These are phyloP conservation scores for Wickerhamomyces sp. DNA, from an alignment of 1,139 yeast species.

Conservation along the genomic window DNA sequence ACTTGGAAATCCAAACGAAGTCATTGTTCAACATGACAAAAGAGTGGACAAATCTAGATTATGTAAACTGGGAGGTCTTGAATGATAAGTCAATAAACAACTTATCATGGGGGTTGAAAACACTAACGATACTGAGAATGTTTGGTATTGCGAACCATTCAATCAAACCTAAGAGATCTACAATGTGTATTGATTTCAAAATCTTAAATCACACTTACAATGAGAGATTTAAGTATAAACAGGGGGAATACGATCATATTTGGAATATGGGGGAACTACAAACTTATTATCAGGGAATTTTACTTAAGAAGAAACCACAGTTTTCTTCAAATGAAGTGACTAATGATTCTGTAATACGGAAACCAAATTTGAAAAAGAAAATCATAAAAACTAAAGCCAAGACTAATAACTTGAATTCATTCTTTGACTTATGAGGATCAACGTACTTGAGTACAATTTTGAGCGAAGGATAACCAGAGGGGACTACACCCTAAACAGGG, in stretches of 20 bases:
- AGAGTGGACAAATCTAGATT: conserved; percentile 16
- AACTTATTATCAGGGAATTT: conserved; percentile 11
- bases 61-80: conserved; percentile 11
- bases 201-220: conserved; percentile 9
- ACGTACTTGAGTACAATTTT: background rate
- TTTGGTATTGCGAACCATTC: conserved; percentile 5
- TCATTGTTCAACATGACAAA: conserved; percentile 8
- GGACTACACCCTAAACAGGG: background rate
- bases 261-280: conserved; percentile 16
- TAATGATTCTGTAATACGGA: background rate
- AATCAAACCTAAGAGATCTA: background rate
- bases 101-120: conserved; percentile 17
- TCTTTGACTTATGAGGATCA: conserved; percentile 7
- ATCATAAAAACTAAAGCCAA: background rate
- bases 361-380: background rate
- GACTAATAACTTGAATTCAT: conserved; percentile 4
- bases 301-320: conserved; percentile 6
- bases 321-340: too few relatives aligned
- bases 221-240: conserved; percentile 1
- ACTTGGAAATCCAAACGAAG: conserved; percentile 12
- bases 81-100: conserved; percentile 6
- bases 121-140: conserved; percentile 8
- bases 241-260: conserved; percentile 12
- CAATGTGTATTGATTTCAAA: conserved; percentile 18
- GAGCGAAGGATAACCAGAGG: background rate